Conservation (phyloP, 2,329 filamentous ascomycete genomes). For the Ophiostoma populinum region DNA sequence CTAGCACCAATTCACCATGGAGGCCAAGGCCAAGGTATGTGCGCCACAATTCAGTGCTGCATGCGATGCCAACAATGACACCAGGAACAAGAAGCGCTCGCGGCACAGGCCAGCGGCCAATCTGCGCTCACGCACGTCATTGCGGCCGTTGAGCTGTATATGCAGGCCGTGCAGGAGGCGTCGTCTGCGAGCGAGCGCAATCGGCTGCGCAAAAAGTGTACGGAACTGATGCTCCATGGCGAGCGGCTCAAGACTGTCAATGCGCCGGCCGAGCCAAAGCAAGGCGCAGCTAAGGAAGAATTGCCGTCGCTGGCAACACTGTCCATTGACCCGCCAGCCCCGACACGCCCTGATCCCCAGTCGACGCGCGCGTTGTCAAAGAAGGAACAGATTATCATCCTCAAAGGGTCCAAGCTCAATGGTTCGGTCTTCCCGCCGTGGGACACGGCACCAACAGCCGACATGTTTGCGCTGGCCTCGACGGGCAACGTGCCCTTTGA, state of each 20-base stretch:
- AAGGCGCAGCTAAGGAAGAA: no score
- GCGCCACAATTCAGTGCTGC: no score
- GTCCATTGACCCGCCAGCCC: neutral
- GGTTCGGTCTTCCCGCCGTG: constrained; percentile 75
- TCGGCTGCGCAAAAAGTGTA: constrained; percentile 50
- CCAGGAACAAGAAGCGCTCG: constrained; percentile 11
- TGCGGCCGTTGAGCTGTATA: constrained; percentile 61
- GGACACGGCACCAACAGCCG: constrained; percentile 41
- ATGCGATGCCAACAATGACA: no score
- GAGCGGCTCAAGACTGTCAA: constrained; percentile 50
- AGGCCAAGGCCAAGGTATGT: constrained; percentile 8
- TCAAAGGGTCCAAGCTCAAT: constrained; percentile 64
- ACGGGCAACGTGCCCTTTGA: constrained; percentile 36
- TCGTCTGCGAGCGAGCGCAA: constrained; percentile 43
- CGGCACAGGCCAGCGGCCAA: constrained; percentile 13
- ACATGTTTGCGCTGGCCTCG: constrained; percentile 40
- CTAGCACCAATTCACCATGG: no score
- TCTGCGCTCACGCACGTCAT: constrained; percentile 63
- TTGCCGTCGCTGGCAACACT: neutral
- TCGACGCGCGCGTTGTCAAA: constrained; percentile 46
- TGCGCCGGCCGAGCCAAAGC: neutral
- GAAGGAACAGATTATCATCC: constrained; percentile 58
- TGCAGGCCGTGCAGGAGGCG: constrained; percentile 53
- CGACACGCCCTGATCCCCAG: constrained; percentile 16
- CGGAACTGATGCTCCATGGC: constrained; percentile 51